Evolutionary conservation across 371 early-diverging fungal species (phyloP).

Genomic region (Apophysomyces ossiformis): DNA sequence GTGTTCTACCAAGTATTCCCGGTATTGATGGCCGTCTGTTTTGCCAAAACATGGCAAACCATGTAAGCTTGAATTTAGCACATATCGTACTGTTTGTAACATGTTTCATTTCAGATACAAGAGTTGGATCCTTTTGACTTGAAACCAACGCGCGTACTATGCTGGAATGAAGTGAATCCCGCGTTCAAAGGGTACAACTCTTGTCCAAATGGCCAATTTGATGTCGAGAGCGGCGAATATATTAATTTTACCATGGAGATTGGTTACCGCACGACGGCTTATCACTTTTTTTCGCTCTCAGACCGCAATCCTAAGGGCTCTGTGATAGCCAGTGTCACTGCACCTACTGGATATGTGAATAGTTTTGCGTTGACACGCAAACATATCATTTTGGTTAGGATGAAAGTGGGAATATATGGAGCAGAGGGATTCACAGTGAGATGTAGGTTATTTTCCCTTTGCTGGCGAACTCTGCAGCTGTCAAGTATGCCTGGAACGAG

Average conservation of each 20-base stretch:
- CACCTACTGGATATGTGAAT: conserved; percentile 72
- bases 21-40: conserved; percentile 63
- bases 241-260: conserved; percentile 77
- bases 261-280: conserved; percentile 66
- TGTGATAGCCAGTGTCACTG: conserved; percentile 65
- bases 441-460: conserved; percentile 59
- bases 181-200: conserved; percentile 72
- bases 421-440: neutral
- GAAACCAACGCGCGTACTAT: conserved; percentile 66
- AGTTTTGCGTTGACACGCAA: conserved; percentile 73
- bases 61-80: conserved; percentile 35
- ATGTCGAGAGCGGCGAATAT: conserved; percentile 71
- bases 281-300: conserved; percentile 68
- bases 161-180: conserved; percentile 71
- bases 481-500: conserved; percentile 73
- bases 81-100: neutral
- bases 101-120: conserved; percentile 53
- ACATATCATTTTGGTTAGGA: conserved; percentile 66
- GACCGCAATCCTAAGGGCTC: conserved; percentile 67
- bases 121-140: conserved; percentile 78
- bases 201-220: conserved; percentile 72
- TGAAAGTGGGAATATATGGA: neutral
- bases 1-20: conserved; percentile 52
- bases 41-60: conserved; percentile 64
- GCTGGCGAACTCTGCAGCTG: conserved; percentile 61